Conservation (phyloP, 768 basidiomycete species). For the Amyloporia xantha region DNA sequence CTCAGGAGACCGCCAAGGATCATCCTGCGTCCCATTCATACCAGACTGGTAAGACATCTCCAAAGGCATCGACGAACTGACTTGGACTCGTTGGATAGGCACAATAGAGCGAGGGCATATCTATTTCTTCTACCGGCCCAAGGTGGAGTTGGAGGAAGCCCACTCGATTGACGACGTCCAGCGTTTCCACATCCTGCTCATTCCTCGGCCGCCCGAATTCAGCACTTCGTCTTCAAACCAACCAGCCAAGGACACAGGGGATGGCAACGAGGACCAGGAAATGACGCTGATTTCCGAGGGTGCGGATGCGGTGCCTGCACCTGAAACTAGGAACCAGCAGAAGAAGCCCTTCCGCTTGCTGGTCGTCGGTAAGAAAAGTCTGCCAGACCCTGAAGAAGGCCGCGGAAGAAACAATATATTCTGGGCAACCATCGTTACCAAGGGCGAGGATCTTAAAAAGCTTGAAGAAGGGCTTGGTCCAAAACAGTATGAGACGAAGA, state of each 20-base stretch:
- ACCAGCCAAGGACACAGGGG: constrained; percentile 4
- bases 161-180: constrained; percentile 51
- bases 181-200: constrained; percentile 53
- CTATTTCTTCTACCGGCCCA: constrained; percentile 60
- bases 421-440: constrained; percentile 45
- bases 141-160: constrained; percentile 45
- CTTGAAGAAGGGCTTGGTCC: constrained; percentile 44
- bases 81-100: too few relatives aligned
- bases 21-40: constrained; percentile 14
- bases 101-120: constrained; percentile 54
- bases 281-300: constrained; percentile 39
- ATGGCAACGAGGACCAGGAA: constrained; percentile 24
- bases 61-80: neutral
- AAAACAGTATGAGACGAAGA: constrained; percentile 56
- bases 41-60: constrained; percentile 12
- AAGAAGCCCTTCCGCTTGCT: constrained; percentile 45
- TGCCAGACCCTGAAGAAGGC: constrained; percentile 41
- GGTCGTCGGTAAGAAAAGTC: constrained; percentile 50
- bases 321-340: constrained; percentile 25
- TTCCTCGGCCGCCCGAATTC: constrained; percentile 47
- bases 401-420: constrained; percentile 38
- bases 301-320: constrained; percentile 44
- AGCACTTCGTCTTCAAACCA: constrained; percentile 11
- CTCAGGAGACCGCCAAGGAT: neutral
- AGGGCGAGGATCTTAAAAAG: constrained; percentile 43